Evolutionary conservation across 129 eudicot genomes (phyloP), one percentile per base, ranked within the genome.

Genomic region (Artemisia tridentata): DNA sequence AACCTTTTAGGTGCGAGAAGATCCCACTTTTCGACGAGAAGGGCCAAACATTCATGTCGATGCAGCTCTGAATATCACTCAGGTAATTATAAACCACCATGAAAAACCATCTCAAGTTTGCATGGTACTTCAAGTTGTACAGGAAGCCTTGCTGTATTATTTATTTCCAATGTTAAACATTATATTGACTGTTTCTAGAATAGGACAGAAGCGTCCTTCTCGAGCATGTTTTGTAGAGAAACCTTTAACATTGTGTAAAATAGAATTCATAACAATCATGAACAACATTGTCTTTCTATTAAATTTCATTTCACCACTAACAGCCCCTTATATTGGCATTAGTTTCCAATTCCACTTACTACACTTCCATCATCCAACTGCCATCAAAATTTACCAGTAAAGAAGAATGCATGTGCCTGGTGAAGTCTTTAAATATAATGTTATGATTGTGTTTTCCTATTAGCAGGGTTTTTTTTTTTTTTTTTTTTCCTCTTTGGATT

Each of bases 41-140:
- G 96, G 95, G 19, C 74, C 90, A 63, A 84, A 86, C 76, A 92
- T 92, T 65, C 98, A 92, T 80, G 98, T 92, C 9, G 90, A 89
- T 89, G 84, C 95, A 25, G 68, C 74, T 25, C 53, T 92, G 69
- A 89, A 86, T 80, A 85, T 89, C 80, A 81, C 96, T 49, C 96
- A 89, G 98, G 98, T 92, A 84, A 41, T 34, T n/a, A 9, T 55
- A 53, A 17, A 31, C 16, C 50, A 55, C 31, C 11, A 29, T 53
- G 19, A 70, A 69, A 38, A 29, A 18, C 23, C 73, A 55, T 54
- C 19, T 53, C 38, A 60, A 14, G 13, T 5, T 21, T 18, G 16
- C 45, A 51, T 51, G 31, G 46, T 15, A 25, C 31, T 19, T 60
- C 31, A 29, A 60, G 2, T 25, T 61, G 9, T 29, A 23, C 18